phyloP scores from a whole-genome alignment of 164 flowering plant species.

The Brasenia schreberi region DNA sequence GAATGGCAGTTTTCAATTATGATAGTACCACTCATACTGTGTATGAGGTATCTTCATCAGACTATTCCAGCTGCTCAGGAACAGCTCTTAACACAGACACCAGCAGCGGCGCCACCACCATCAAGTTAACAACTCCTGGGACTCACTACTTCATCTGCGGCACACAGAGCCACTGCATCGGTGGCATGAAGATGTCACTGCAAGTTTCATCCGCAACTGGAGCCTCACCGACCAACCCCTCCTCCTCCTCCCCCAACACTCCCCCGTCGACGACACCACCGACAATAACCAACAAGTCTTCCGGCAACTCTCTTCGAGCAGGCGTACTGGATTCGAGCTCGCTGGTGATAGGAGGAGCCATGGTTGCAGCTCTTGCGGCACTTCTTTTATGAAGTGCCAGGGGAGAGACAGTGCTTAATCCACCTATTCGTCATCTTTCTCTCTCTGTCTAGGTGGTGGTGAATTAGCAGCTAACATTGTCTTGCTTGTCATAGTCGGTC shows the following conservation, averaged over 20 bases:
- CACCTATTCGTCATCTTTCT: no score
- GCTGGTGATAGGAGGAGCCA: no score
- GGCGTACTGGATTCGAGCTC: no score
- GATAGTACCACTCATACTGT: constrained; percentile 24
- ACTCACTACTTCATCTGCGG: constrained; percentile 43
- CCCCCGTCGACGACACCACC: constrained; percentile 1
- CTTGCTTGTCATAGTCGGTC: no score
- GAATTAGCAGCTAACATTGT: not conserved
- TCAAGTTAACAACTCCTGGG: constrained; percentile 30
- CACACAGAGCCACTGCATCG: constrained; percentile 23
- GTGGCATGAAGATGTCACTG: constrained; percentile 45
- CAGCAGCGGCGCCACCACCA: constrained; percentile 24
- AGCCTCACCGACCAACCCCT: not conserved
- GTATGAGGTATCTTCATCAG: constrained; percentile 31
- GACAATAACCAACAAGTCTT: constrained; percentile 2
- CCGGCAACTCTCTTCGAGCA: constrained; percentile 4
- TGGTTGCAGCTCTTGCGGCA: no score
- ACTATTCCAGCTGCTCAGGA: constrained; percentile 25
- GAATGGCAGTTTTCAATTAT: constrained; percentile 32
- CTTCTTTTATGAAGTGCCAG: no score
- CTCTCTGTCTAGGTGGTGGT: not conserved
- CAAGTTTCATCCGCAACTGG: constrained; percentile 11
- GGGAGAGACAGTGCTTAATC: no score
- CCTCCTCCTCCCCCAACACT: constrained; percentile 3
- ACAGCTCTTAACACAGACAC: constrained; percentile 19